Percentiles rank a stretch among this genome's conserved stretches.
These are phyloP conservation scores for Hirsutella minnesotensis DNA, from an alignment of 2,329 filamentous ascomycete genomes.

Conservation along the genomic window DNA sequence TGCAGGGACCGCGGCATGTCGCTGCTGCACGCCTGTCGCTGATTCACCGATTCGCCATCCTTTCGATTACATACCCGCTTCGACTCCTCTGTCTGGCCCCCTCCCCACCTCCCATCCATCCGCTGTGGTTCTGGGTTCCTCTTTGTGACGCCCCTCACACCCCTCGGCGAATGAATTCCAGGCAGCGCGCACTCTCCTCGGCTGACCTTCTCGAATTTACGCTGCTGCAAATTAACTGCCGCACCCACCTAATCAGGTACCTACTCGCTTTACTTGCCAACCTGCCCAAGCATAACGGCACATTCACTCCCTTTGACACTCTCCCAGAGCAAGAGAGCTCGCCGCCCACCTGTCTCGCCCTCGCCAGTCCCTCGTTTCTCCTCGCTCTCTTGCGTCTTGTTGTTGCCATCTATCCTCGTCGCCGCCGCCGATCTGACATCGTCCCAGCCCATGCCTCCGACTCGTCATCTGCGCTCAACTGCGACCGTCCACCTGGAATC, in stretches of 20 bases:
- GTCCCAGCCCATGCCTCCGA: background rate
- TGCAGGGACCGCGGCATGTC: background rate
- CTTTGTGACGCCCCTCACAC: background rate
- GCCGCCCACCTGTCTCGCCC: no score
- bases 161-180: background rate
- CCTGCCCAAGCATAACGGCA: no score
- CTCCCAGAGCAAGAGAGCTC: background rate
- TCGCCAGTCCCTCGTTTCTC: background rate
- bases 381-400: background rate
- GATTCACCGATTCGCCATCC: background rate
- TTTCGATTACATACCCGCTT: no score
- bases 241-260: no score
- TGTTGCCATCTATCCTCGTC: background rate
- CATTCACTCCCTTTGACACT: background rate
- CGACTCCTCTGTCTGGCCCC: background rate
- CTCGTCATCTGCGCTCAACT: background rate
- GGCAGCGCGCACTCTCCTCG: no score
- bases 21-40: background rate
- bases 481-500: slow-evolving; percentile 2
- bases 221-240: no score
- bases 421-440: background rate
- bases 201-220: no score
- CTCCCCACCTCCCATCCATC: background rate
- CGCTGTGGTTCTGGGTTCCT: background rate
- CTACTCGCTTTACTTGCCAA: no score